phyloP scores from a whole-genome alignment of 208 protist species.

The Strigomonas culicis region DNA sequence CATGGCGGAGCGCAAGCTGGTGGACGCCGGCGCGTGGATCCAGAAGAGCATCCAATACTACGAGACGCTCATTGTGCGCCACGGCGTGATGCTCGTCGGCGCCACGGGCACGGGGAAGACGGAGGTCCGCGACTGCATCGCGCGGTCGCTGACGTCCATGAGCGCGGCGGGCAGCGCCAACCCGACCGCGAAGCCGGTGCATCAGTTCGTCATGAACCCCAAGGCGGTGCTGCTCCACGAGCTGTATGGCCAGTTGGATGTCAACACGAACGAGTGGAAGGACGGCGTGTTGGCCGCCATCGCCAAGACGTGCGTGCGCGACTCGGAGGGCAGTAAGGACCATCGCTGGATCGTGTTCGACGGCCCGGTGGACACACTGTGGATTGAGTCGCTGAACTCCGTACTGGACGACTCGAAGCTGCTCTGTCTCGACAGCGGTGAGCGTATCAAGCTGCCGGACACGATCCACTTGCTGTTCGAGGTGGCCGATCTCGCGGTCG shows the following conservation, averaged over 20 bases:
- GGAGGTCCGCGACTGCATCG: constrained; percentile 78
- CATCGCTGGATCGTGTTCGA: constrained; percentile 98
- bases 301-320: constrained; percentile 86
- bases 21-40: constrained; percentile 81
- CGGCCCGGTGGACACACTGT: constrained; percentile 98
- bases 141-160: constrained; percentile 70
- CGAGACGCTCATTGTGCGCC: constrained; percentile 97
- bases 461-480: constrained; percentile 98
- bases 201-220: constrained; percentile 96
- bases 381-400: constrained; percentile 99
- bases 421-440: constrained; percentile 97
- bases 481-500: constrained; percentile 95
- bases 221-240: constrained; percentile 97
- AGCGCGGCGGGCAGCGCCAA: constrained; percentile 46
- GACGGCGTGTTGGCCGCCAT: constrained; percentile 91
- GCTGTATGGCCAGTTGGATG: constrained; percentile 95
- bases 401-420: constrained; percentile 98
- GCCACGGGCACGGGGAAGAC: constrained; percentile 97
- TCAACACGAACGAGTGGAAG: constrained; percentile 94
- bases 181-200: constrained; percentile 73
- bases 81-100: constrained; percentile 99
- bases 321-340: constrained; percentile 72
- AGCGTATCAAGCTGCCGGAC: constrained; percentile 96
- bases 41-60: constrained; percentile 97
- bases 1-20: constrained; percentile 71